Base-by-base conservation (phyloP, 2,329 filamentous ascomycete species). In the Metarhizium brunneum region DNA sequence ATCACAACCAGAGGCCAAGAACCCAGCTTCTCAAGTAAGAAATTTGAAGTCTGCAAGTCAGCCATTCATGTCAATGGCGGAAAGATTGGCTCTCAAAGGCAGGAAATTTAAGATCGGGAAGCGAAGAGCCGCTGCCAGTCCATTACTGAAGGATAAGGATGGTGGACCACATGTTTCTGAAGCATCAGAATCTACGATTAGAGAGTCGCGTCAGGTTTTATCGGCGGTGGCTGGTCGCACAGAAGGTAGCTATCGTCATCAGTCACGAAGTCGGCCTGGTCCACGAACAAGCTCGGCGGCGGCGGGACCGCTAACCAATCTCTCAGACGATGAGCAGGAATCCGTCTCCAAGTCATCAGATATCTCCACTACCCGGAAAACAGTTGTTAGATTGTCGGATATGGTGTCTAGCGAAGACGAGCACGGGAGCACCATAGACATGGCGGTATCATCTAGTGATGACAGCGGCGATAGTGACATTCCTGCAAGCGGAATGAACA, bases 61-160 rank as follows among this genome's bases (percentile, higher is more conserved):
- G 11, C 66, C 70, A 11, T 73, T 78, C 50, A 70, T 83, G 69
- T 83, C 81, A 6, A 76, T 84, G 76, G 74, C 75, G 42, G 80
- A 83, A 61, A 74, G 79, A n/a, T 77, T 82, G 73, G 78, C 75
- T 38, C 68, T 80, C 2, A 73, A 69, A 53, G 80, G 80, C 11
- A 82, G 75, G 64, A 76, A 73, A 53, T 74, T 83, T 59, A 80
- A 75, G 66, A 82, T 83, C 48, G 68, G 71, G 25, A 67, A 68
- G 55, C 69, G 70, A 14, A 73, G 66, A 56, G 54, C 60, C 6
- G 58, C 47, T 14, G 18, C 32, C 20, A 50, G 42, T 45, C 29
- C 11, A 10, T 36, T 29, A 13, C 20, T 14, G 29, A 52, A 50
- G 2, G 40, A 29, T 5, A 48, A 5, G 25, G 35, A 13, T 30